These are phyloP conservation scores for Tylopilus plumbeoviolaceoides DNA, from an alignment of 768 basidiomycete genomes.

Conservation along the genomic window DNA sequence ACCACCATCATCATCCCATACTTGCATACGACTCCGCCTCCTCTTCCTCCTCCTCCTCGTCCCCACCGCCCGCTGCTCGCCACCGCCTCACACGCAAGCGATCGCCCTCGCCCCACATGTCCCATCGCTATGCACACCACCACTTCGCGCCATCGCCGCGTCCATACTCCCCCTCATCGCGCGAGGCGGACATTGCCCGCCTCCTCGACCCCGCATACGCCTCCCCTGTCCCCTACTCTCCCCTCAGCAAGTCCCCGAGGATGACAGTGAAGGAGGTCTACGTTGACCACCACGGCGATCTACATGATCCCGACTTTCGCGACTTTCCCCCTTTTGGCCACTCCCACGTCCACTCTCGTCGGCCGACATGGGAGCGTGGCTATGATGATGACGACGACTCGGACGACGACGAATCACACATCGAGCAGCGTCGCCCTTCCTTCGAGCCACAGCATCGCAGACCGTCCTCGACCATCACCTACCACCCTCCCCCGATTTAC, in stretches of 20 bases:
- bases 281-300: conserved; percentile 57
- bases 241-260: conserved; percentile 16
- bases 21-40: conserved; percentile 17
- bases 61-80: conserved; percentile 16
- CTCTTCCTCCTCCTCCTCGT: conserved; percentile 17
- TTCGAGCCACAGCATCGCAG: conserved; percentile 21
- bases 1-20: neutral
- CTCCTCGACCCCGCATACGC: conserved; percentile 64
- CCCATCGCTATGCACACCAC: conserved; percentile 1
- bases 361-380: conserved; percentile 35
- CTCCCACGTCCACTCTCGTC: conserved; percentile 18
- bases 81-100: conserved; percentile 23
- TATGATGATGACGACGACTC: conserved; percentile 25
- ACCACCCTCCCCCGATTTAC: conserved; percentile 19
- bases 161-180: conserved; percentile 35
- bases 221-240: conserved; percentile 27
- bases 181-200: conserved; percentile 53
- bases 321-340: conserved; percentile 47
- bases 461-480: conserved; percentile 23
- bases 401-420: conserved; percentile 28
- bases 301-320: conserved; percentile 66
- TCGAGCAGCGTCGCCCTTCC: conserved; percentile 12
- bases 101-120: conserved; percentile 25
- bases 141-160: conserved; percentile 10
- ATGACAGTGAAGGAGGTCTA: conserved; percentile 37